Evolutionary conservation across 177 flowering plant genomes (phyloP).

Genomic region (Vitis hybrid): DNA sequence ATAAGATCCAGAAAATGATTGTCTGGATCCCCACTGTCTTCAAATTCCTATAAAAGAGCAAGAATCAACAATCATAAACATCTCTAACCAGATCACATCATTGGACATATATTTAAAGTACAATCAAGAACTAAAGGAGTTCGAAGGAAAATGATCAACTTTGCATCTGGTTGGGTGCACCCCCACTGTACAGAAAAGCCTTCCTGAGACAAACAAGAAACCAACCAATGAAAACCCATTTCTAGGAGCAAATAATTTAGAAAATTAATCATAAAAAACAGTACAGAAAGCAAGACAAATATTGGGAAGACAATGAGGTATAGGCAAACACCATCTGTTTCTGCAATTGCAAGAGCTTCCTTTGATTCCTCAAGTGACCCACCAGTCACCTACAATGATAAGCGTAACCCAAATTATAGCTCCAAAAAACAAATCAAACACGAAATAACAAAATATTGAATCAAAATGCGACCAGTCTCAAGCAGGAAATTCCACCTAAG

Average conservation of each 20-base stretch:
- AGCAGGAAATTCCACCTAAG: too few species aligned
- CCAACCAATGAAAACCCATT: not conserved
- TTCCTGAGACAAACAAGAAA: constrained; percentile 41
- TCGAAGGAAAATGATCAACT: constrained; percentile 31
- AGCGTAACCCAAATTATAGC: constrained; percentile 1
- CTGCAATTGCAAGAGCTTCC: constrained; percentile 94
- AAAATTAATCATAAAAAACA: not conserved
- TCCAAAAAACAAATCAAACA: not conserved
- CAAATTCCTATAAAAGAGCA: constrained; percentile 71
- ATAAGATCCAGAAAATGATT: constrained; percentile 76
- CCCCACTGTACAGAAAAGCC: constrained; percentile 96
- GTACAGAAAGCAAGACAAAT: not conserved
- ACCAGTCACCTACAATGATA: constrained; percentile 75
- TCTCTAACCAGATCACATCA: not conserved
- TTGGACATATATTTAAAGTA: not conserved
- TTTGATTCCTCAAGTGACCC: constrained; percentile 98
- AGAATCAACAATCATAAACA: constrained; percentile 3
- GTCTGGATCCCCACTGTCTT: constrained; percentile 92
- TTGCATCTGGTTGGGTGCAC: constrained; percentile 98
- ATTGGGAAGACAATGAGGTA: not conserved
- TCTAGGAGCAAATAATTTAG: not conserved
- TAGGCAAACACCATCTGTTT: constrained; percentile 74
- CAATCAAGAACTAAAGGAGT: not conserved
- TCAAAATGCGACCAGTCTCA: too few species aligned
- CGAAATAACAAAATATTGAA: not conserved